Percentiles rank a stretch among this genome's conserved stretches.
Evolutionary conservation across 1,284 basidiomycete genomes (phyloP).

Genomic region (Rhodotorula sp.): DNA sequence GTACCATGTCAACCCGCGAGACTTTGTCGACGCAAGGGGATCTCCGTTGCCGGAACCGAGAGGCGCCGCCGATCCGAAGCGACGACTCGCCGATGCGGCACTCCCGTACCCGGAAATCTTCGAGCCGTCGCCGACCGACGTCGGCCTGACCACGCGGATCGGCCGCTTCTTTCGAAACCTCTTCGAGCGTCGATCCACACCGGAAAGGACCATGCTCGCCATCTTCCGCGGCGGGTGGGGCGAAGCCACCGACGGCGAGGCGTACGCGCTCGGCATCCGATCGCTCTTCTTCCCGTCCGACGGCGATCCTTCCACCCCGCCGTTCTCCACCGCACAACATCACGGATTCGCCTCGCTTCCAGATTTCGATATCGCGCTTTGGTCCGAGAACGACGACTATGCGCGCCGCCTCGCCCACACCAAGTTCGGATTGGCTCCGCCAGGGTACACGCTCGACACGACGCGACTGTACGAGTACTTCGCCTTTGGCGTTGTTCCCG

Average conservation of each 20-base stretch:
- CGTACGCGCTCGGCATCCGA: conserved; percentile 29
- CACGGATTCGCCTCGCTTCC: conserved; percentile 32
- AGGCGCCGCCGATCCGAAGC: conserved; percentile 3
- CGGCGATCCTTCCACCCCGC: conserved; percentile 7
- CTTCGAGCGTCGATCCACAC: not conserved
- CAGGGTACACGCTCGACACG: conserved; percentile 38
- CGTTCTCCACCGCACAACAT: conserved; percentile 14
- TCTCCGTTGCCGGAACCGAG: conserved; percentile 7
- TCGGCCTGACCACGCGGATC: not conserved
- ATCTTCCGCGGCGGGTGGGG: conserved; percentile 38
- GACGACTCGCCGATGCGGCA: not conserved
- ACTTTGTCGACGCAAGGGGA: conserved; percentile 28
- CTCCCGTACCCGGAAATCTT: conserved; percentile 25
- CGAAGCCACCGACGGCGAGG: conserved; percentile 15
- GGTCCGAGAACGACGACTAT: conserved; percentile 33
- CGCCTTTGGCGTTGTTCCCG: conserved; percentile 39
- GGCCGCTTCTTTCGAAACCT: not conserved
- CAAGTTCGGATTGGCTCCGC: conserved; percentile 31
- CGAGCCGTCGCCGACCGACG: conserved; percentile 8
- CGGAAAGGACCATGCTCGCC: conserved; percentile 14
- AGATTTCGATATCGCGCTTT: conserved; percentile 25
- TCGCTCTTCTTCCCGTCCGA: conserved; percentile 35
- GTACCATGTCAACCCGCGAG: conserved; percentile 33
- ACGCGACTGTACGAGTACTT: conserved; percentile 38
- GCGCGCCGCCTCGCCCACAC: conserved; percentile 16